These are phyloP conservation scores for Arabidopsis thaliana DNA, from an alignment of 345 rosid genomes.

Conservation along the genomic window TAIR10.1 NC_003076.8:3024001-3024500, in stretches of 20 bases:
- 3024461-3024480: constrained; percentile 95
- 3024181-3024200: neutral
- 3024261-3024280: constrained; percentile 6
- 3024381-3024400: constrained; percentile 29
- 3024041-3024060: constrained; percentile 99
- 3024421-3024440: constrained; percentile 82
- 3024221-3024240: constrained; percentile 13
- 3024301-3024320: neutral
- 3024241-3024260: constrained; percentile 1
- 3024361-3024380: constrained; percentile 24
- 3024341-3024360: neutral
- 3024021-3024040: constrained; percentile 94
- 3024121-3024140: constrained; percentile 5
- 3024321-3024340: neutral
- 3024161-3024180: neutral
- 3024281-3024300: neutral
- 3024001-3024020: constrained; percentile 91
- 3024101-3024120: constrained; percentile 4
- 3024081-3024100: constrained; percentile 16
- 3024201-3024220: constrained; percentile 5
- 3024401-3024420: constrained; percentile 92
- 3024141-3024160: constrained; percentile 9
- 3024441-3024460: constrained; percentile 52
- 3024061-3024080: constrained; percentile 35
- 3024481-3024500: constrained; percentile 88